These are phyloP conservation scores for Warburgia ugandensis DNA, from an alignment of 164 flowering plant genomes.

Conservation along the genomic window DNA sequence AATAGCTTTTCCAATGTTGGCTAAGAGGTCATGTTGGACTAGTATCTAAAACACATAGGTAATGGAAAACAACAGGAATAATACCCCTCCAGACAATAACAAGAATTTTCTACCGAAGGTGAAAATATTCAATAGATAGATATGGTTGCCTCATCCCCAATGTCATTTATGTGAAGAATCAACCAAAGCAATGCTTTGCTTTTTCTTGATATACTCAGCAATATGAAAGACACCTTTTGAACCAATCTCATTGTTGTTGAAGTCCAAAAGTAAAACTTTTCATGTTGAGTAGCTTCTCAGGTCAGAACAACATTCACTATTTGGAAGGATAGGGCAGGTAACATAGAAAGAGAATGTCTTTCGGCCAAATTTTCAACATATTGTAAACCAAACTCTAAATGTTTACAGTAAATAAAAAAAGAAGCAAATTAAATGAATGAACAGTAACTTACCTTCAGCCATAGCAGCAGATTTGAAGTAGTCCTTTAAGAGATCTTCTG, in stretches of 20 bases:
- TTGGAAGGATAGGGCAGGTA: neutral
- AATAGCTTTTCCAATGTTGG: too few relatives aligned
- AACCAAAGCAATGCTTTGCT: constrained; percentile 72
- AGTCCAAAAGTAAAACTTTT: constrained; percentile 55
- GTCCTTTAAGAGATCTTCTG: too few relatives aligned
- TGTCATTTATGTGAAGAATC: constrained; percentile 92
- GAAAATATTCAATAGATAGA: too few relatives aligned
- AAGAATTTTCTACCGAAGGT: too few relatives aligned
- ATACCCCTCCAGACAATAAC: too few relatives aligned
- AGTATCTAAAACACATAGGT: too few relatives aligned
- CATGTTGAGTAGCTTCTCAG: constrained; percentile 29
- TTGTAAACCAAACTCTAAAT: constrained; percentile 66
- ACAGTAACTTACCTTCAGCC: too few relatives aligned
- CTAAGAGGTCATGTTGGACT: too few relatives aligned
- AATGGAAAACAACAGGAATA: too few relatives aligned
- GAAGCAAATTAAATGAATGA: too few relatives aligned
- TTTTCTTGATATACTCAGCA: constrained; percentile 75
- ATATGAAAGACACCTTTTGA: constrained; percentile 79
- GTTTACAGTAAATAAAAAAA: too few relatives aligned
- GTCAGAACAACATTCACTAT: constrained; percentile 5
- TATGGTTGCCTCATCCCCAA: constrained; percentile 92
- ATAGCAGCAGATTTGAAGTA: too few relatives aligned
- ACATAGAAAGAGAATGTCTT: neutral
- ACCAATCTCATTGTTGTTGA: constrained; percentile 77
- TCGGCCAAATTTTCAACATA: constrained; percentile 34